phyloP scores from a whole-genome alignment of 805 yeast genomes.

The Lachancea waltii region DNA sequence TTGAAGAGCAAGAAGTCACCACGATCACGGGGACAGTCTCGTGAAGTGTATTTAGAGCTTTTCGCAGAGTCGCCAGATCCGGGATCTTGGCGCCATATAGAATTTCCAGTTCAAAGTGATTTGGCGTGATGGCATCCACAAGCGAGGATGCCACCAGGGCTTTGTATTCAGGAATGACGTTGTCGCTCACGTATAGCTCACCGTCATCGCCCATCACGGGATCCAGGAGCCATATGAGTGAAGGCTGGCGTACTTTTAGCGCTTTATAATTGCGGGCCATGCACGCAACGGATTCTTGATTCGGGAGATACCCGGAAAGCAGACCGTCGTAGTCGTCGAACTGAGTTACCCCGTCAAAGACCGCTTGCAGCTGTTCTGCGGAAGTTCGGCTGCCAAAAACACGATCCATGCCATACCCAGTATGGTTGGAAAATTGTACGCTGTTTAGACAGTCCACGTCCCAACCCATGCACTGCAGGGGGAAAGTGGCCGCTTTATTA shows the following conservation, averaged over 20 bases:
- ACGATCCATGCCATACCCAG: constrained; percentile 45
- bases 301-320: constrained; percentile 65
- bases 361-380: constrained; percentile 35
- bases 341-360: constrained; percentile 37
- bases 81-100: constrained; percentile 48
- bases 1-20: constrained; percentile 21
- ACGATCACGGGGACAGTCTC: constrained; percentile 20
- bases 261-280: constrained; percentile 37
- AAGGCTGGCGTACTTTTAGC: constrained; percentile 33
- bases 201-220: constrained; percentile 84
- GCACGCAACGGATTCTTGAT: constrained; percentile 41
- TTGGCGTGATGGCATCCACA: constrained; percentile 80
- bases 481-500: constrained; percentile 59
- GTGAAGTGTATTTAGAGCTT: constrained; percentile 48
- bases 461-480: constrained; percentile 60
- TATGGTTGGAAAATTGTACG: constrained; percentile 62
- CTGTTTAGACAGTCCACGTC: constrained; percentile 62
- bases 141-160: constrained; percentile 37
- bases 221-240: constrained; percentile 53
- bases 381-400: constrained; percentile 41
- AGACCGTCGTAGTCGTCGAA: constrained; percentile 44
- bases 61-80: constrained; percentile 33
- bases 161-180: constrained; percentile 54
- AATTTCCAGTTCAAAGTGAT: constrained; percentile 81
- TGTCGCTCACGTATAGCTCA: constrained; percentile 53